Base-by-base conservation (phyloP, 495 filamentous ascomycete species). In the Xylaria scruposa region DNA sequence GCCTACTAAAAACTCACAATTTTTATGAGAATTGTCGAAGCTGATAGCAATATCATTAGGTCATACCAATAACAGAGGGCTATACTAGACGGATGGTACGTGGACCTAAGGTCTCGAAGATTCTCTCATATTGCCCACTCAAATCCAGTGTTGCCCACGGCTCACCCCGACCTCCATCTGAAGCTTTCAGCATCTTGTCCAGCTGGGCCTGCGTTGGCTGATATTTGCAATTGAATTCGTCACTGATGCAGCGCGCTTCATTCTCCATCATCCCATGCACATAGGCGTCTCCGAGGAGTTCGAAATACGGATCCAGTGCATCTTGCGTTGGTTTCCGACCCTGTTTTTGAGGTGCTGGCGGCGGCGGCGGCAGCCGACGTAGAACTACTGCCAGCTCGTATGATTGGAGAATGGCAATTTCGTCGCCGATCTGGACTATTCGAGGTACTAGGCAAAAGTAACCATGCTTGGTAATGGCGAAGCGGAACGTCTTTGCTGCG, bases 241-340 rank as follows among this genome's bases (percentile, higher is more conserved):
- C 73, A 26, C 26, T 77, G 29, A 75, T 72, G 29, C 73, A 75
- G 5, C 73, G 70, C 24, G 69, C 78, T 59, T 79, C 72, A 15
- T 77, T 77, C 17, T 64, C 58, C 76, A 79, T 79, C 59, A 79
- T 74, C 12, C 77, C 77, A 63, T 79, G 74, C 13, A 77, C 72
- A 54, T 74, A 79, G 0, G 67, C 61, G 38, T 78, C 76, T 13
- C 77, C 76, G 21, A 76, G 65, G 0, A 78, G 61, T 49, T 74
- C 68, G 38, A 67, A 74, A 24, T 75, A 69, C 13, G 62, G 69
- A n/a, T 67, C 60, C 13, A 8, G 33, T 51, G 26, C 31, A 4
- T 29, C 46, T 6, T 44, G 24, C 9, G 19, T 33, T 19, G 58
- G 29, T 47, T 29, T 40, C 26, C 46, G 51, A 19, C 69, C 31